Conservation (phyloP, 768 basidiomycete species). For the Tricholoma hemisulphureum region DNA sequence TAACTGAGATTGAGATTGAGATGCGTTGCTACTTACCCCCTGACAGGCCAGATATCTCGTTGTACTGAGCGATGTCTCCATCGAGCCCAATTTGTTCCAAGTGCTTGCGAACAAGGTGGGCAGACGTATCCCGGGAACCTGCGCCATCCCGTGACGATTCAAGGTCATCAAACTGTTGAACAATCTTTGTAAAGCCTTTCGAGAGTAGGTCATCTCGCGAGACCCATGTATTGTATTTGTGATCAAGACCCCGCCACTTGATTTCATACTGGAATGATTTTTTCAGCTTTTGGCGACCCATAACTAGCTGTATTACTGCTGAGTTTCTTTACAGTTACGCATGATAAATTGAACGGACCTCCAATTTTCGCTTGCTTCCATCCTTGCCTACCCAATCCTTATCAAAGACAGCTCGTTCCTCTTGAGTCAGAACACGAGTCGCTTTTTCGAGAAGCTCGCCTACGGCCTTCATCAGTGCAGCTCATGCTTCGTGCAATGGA, state of each 20-base stretch:
- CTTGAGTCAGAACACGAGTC: conserved; percentile 85
- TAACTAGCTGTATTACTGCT: conserved; percentile 53
- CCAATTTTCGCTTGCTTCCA: conserved; percentile 86
- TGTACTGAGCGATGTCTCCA: conserved; percentile 97
- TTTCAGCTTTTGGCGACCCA: conserved; percentile 97
- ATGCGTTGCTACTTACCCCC: conserved; percentile 59
- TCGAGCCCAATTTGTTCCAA: conserved; percentile 94
- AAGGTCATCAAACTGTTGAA: conserved; percentile 94
- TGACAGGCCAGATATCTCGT: conserved; percentile 91
- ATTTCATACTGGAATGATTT: conserved; percentile 93
- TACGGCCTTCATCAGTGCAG: conserved; percentile 21
- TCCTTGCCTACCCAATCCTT: conserved; percentile 89
- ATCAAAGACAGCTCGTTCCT: conserved; percentile 76
- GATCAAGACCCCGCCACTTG: conserved; percentile 81
- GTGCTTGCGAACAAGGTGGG: conserved; percentile 82
- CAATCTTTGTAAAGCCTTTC: conserved; percentile 86
- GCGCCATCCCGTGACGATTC: conserved; percentile 96
- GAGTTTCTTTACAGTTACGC: conserved; percentile 1
- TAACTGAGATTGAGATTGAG: not conserved
- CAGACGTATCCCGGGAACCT: conserved; percentile 82
- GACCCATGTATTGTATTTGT: conserved; percentile 89
- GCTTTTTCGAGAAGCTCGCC: conserved; percentile 90
- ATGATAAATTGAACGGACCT: conserved; percentile 48
- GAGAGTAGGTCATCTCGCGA: conserved; percentile 80
- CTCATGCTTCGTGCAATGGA: not conserved